A percentile compares a stretch with the other conserved stretches of the same genome.
Evolutionary conservation across 129 eudicot species (phyloP).

Genomic region (Saussurea involucrata): DNA sequence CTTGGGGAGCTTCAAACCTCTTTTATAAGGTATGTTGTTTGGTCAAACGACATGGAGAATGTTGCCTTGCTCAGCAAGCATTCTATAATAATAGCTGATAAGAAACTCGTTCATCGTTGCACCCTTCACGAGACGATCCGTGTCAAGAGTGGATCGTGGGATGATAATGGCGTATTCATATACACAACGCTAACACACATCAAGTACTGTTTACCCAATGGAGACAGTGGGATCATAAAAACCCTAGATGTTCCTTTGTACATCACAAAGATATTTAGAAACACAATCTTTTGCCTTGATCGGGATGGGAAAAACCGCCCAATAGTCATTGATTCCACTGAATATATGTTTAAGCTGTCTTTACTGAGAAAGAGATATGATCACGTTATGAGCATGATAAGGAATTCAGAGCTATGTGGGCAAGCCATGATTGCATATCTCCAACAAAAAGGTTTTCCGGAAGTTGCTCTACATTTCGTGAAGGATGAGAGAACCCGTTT

Average conservation of each 20-base stretch:
- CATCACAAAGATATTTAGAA: slow-evolving; percentile 41
- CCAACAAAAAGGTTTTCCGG: slow-evolving; percentile 61
- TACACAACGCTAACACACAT: slow-evolving; percentile 53
- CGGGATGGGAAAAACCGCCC: slow-evolving; percentile 54
- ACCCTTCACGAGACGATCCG: slow-evolving; percentile 61
- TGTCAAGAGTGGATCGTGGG: slow-evolving; percentile 59
- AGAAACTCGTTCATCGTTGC: slow-evolving; percentile 48
- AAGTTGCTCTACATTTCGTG: slow-evolving; percentile 55
- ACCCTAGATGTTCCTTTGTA: slow-evolving; percentile 51
- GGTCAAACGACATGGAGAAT: slow-evolving; percentile 58
- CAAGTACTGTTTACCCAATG: slow-evolving; percentile 56
- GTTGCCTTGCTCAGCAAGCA: slow-evolving; percentile 53
- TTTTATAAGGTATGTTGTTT: slow-evolving; percentile 46
- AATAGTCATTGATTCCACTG: slow-evolving; percentile 49
- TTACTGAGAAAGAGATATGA: slow-evolving; percentile 45
- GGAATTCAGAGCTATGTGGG: slow-evolving; percentile 53
- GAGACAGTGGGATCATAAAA: slow-evolving; percentile 52
- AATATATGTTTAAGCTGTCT: slow-evolving; percentile 42
- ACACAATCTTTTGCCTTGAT: slow-evolving; percentile 54
- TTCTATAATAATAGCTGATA: slow-evolving; percentile 47
- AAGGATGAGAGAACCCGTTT: slow-evolving; percentile 50
- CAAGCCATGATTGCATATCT: slow-evolving; percentile 62
- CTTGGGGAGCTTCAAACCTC: slow-evolving; percentile 53
- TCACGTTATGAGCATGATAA: slow-evolving; percentile 56
- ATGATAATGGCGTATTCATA: slow-evolving; percentile 51